Conservation (phyloP, 2,329 filamentous ascomycete species). For the Apiospora sp. region DNA sequence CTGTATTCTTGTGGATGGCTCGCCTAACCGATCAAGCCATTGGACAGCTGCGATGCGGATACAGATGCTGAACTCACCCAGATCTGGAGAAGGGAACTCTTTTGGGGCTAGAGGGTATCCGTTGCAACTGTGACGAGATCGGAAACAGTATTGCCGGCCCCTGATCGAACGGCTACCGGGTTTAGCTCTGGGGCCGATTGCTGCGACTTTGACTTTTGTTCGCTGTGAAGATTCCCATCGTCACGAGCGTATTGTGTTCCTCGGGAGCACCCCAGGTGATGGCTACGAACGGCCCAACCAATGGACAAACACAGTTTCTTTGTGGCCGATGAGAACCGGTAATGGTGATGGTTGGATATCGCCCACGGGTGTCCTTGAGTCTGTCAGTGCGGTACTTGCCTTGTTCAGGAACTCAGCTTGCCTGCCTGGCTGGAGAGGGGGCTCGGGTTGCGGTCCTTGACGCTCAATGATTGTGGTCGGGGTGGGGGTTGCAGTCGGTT, state of each 20-base stretch:
- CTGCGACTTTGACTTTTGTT: neutral
- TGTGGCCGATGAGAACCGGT: slow-evolving; percentile 3
- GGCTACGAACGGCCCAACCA: neutral
- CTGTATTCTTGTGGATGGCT: slow-evolving; percentile 14
- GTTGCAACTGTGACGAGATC: slow-evolving; percentile 3
- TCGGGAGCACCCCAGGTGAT: slow-evolving; percentile 1
- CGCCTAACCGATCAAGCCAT: slow-evolving; percentile 15
- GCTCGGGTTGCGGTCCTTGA: neutral
- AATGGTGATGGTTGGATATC: neutral
- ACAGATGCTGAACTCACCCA: neutral
- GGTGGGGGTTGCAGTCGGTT: neutral
- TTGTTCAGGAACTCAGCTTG: neutral
- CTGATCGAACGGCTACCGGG: slow-evolving; percentile 2
- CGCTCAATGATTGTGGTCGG: neutral
- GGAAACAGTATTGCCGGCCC: slow-evolving; percentile 11
- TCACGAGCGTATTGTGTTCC: neutral
- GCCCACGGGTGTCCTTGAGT: neutral
- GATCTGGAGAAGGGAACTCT: neutral
- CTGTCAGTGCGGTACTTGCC: neutral
- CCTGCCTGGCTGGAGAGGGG: neutral
- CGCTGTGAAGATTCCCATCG: neutral
- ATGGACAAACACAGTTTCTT: neutral
- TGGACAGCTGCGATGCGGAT: neutral
- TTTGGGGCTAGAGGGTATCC: neutral
- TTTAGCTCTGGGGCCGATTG: neutral